Conservation (phyloP, 177 flowering plant genomes). For the Vitis hybrid region DNA sequence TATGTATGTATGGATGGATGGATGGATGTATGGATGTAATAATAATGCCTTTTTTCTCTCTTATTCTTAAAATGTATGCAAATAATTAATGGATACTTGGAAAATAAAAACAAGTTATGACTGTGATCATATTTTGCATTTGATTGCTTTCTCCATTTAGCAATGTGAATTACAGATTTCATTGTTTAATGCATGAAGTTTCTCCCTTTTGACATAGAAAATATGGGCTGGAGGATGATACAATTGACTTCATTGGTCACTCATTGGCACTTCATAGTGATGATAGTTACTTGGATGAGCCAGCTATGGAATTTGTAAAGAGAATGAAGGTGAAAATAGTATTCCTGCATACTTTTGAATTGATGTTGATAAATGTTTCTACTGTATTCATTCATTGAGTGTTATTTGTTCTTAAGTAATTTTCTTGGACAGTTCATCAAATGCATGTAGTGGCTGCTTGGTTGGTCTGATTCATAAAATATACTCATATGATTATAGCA, state of each 20-base stretch:
- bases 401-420: too few species aligned
- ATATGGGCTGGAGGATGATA: slow-evolving; percentile 90
- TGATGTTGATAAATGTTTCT: background rate
- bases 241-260: slow-evolving; percentile 94
- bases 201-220: slow-evolving; percentile 47
- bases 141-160: background rate
- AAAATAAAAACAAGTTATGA: background rate
- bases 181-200: background rate
- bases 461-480: too few species aligned
- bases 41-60: background rate
- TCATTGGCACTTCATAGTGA: slow-evolving; percentile 83
- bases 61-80: background rate
- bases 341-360: background rate
- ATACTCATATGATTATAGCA: too few species aligned
- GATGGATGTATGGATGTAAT: background rate
- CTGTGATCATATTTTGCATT: too few species aligned
- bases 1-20: too few species aligned
- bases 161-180: background rate
- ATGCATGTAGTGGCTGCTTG: too few species aligned
- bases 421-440: too few species aligned
- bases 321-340: slow-evolving; percentile 67
- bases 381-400: background rate
- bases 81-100: background rate
- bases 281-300: slow-evolving; percentile 81
- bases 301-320: slow-evolving; percentile 78